These are phyloP conservation scores for Paraglomus brasilianum DNA, from an alignment of 192 early-diverging fungal species.

Conservation along the genomic window DNA sequence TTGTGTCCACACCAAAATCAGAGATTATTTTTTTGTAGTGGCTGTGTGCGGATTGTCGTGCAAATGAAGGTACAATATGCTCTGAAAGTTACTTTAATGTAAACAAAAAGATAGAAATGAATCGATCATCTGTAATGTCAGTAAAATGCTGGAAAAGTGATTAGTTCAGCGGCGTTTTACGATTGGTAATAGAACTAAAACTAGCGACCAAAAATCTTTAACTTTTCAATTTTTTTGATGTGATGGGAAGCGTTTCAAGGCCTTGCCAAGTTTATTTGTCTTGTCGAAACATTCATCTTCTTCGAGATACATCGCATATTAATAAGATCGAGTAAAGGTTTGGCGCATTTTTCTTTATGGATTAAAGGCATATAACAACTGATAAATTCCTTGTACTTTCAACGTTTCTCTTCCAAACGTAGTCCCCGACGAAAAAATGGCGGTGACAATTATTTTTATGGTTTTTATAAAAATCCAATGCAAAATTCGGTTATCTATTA, in stretches of 20 bases:
- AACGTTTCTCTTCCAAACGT: too few relatives aligned
- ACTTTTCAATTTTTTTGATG: conserved; percentile 77
- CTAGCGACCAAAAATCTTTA: conserved; percentile 25
- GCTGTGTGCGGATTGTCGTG: conserved; percentile 57
- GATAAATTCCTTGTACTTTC: too few relatives aligned
- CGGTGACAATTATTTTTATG: too few relatives aligned
- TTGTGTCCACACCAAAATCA: too few relatives aligned
- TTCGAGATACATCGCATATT: conserved; percentile 89
- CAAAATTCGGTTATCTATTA: too few relatives aligned
- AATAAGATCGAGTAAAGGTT: conserved; percentile 77
- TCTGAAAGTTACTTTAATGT: conserved; percentile 83
- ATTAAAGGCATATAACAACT: too few relatives aligned
- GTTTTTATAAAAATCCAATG: too few relatives aligned
- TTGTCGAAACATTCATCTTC: conserved; percentile 69
- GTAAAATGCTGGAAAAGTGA: conserved; percentile 68
- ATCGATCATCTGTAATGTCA: conserved; percentile 88
- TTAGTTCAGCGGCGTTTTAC: too few relatives aligned
- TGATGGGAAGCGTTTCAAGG: conserved; percentile 88
- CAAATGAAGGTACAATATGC: conserved; percentile 65
- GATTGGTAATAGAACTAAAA: too few relatives aligned
- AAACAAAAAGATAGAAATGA: conserved; percentile 94
- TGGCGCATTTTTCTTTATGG: conserved; percentile 56
- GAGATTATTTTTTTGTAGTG: too few relatives aligned
- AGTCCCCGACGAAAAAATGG: too few relatives aligned
- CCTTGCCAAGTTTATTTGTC: conserved; percentile 68